These are phyloP conservation scores for Eucalyptus microcorys DNA, from an alignment of 345 rosid species.

Conservation along the genomic window DNA sequence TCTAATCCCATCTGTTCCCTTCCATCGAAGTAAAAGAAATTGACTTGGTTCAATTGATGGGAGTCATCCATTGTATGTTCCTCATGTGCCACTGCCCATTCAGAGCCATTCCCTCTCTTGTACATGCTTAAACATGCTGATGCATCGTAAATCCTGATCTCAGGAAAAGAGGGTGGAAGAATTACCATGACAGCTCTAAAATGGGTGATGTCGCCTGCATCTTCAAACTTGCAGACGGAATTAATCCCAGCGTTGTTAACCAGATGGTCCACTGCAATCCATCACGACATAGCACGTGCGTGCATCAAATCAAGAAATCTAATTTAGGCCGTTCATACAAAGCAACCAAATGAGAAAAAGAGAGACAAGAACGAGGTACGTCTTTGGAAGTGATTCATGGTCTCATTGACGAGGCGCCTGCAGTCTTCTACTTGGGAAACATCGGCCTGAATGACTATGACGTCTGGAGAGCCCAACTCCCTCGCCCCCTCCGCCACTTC, in stretches of 20 bases:
- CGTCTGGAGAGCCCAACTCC: constrained; percentile 33
- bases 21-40: neutral
- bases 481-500: constrained; percentile 24
- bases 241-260: constrained; percentile 51
- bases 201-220: constrained; percentile 22
- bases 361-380: constrained; percentile 11
- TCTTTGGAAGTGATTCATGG: constrained; percentile 30
- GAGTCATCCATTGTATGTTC: neutral
- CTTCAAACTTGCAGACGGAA: constrained; percentile 36
- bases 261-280: constrained; percentile 50
- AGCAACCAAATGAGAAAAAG: neutral
- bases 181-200: constrained; percentile 35
- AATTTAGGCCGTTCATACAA: neutral
- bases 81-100: neutral
- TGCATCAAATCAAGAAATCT: neutral
- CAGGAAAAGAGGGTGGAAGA: neutral
- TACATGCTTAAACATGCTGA: neutral
- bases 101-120: neutral
- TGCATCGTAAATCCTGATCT: neutral
- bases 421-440: constrained; percentile 45
- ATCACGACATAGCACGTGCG: neutral
- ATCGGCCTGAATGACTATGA: constrained; percentile 29
- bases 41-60: neutral
- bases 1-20: neutral
- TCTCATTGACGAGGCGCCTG: constrained; percentile 20